Base-by-base conservation (phyloP, 345 rosid species). In the Excoecaria agallocha region DNA sequence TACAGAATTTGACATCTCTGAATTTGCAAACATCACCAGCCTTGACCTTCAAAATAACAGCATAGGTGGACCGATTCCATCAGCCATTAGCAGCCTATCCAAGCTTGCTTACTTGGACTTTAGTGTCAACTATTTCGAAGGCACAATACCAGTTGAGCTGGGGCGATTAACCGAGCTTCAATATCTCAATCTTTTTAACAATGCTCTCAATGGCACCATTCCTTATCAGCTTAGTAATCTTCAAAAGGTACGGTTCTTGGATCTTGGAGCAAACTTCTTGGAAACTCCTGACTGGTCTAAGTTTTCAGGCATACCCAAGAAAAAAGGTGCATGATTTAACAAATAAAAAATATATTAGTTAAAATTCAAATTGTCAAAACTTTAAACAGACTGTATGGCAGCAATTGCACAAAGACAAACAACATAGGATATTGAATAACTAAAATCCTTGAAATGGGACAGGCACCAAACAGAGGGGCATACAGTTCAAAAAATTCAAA, bases 1-100 rank as follows among this genome's bases (percentile, higher is more conserved):
- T 16, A 17, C 81, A 25, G 70, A 68, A n/a, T 79, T 90, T 80
- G 79, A 86, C 82, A 89, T 87, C 85, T 76, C 88, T 16, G 72
- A 72, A 0, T 85, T 90, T 62, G 77, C 84, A 19, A 82, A 80
- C 66, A 86, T 90, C 77, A 82, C 88, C 16, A n/a, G n/a, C n/a
- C n/a, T n/a, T n/a, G n/a, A n/a, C n/a, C n/a, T n/a, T n/a, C n/a
- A n/a, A n/a, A n/a, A 71, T 68, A 87, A 79, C 78, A 56, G 0
- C 9, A 9, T 87, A 9, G 60, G 20, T 11, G 87, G 86, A 12
- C 9, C 65, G 0, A 80, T 87, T 35, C 90, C 87, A 0, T 17
- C 87, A 0, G 43, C 77, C 12, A 73, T 85, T 58, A 84, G 78
- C n/a, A 79, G 49, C 67, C 84, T 85, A 7, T 63, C 87, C 75